Base-by-base conservation (phyloP, 2,329 filamentous ascomycete genomes). In the Botryosphaeria dothidea region DNA sequence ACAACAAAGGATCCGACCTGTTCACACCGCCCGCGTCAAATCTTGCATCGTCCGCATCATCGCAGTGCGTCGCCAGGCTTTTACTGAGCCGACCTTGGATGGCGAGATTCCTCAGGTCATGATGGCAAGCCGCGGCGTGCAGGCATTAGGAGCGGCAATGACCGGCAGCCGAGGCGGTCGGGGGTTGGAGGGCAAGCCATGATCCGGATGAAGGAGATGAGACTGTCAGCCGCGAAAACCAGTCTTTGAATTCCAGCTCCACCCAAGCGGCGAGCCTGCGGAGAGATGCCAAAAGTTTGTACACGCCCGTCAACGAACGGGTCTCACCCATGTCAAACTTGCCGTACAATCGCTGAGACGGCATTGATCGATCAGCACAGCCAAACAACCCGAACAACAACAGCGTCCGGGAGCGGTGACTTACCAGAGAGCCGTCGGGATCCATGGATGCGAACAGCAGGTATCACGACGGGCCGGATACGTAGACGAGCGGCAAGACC, bases 401-500 rank as follows among this genome's bases (percentile, higher is more conserved):
- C 7, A 41, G 31, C 52, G 31, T 25, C 11, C n/a, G 19, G 48
- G 27, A 52, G 48, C 27, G 17, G 25, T 31, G 27, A 52, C 48
- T 52, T 52, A 34, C 48, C 17, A 34, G 48, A 52, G 48, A 52
- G 48, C 48, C 17, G 9, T 52, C 27, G 48, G 15, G 27, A 52
- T 52, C 48, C 27, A 52, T 34, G 48, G 48, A 31, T 23, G 36
- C 52, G 31, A 57, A 41, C 31, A 57, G 31, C 19, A 57, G 34
- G 31, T 27, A 15, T 31, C 34, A 57, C 19, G 19, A 38, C 4
- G 31, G 29, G 31, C 51, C 51, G 1, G 29, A 41, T 2, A 56
- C 51, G n/a, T 21, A 56, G 23, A 56, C n/a, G 31, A 56, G 29
- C 31, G 51, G 51, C 64, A 62, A 43, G 23, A 45, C 43, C 3